Evolutionary conservation across 495 filamentous ascomycete species (phyloP), one percentile per base, ranked within the genome.

Genomic region (Thermochaetoides thermophila): DNA sequence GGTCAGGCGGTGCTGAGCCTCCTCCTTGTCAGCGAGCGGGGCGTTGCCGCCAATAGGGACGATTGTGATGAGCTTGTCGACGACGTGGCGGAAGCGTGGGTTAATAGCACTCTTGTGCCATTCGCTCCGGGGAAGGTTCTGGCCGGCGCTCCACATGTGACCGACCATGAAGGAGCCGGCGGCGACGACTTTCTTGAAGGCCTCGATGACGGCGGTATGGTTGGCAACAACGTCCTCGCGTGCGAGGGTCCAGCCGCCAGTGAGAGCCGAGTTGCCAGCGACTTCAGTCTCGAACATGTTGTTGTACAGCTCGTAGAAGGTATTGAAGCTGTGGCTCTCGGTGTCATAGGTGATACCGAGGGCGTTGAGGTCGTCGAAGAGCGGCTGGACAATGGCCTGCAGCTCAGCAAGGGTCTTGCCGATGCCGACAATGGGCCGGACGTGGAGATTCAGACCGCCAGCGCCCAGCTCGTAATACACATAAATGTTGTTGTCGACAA

Each of bases 131-230:
- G 59, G 56, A 24, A 48, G 39, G 17, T 50, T 56, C 15, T 51
- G 36, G 9, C 67, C 64, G 11, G 63, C 64, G 33, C 60, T 56
- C 44, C 66, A 58, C 37, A 67, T 53, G 43, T 71, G 66, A 1
- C 66, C 64, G 25, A 69, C 51, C n/a, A 66, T 39, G 33, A 61
- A 46, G 5, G 51, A 52, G 13, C 53, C 49, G 5, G 39, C 35
- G 17, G 45, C 30, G n/a, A 55, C 14, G 9, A 57, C 49, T 0
- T 53, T 56, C 43, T 56, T 39, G 34, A 66, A 61, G 0, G 61
- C 57, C 0, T 55, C 32, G 14, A 60, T 49, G 19, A 70, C 53
- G 12, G 38, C 55, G 11, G 56, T 44, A 27, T 54, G 51, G 37
- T 66, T 61, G 24, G 47, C 40, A 15, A 35, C 45, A 10, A 67